Percentiles rank a stretch among this genome's conserved stretches.
These are phyloP conservation scores for Talaromyces stipitatus DNA, from an alignment of 495 filamentous ascomycete species.

Conservation along the genomic window DNA sequence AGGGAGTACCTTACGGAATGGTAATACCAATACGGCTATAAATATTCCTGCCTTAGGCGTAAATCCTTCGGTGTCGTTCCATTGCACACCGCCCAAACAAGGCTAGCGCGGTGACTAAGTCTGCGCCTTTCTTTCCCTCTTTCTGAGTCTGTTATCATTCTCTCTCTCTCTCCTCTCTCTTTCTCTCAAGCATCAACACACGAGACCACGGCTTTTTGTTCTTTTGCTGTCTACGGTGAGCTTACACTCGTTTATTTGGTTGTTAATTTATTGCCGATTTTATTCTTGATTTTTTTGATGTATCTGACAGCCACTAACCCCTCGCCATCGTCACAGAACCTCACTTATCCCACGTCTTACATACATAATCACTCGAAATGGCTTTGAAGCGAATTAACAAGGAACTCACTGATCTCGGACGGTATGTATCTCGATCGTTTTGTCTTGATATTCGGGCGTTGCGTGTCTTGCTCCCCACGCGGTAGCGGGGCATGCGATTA, in stretches of 20 bases:
- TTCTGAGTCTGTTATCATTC: constrained; percentile 3
- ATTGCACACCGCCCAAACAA: background rate
- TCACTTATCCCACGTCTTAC: constrained; percentile 7
- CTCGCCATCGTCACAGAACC: constrained; percentile 9
- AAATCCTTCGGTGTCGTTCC: background rate
- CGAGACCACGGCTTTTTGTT: background rate
- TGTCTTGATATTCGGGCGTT: background rate
- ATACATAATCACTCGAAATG: constrained; percentile 53
- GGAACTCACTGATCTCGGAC: constrained; percentile 97
- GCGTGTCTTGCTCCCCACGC: constrained; percentile 12
- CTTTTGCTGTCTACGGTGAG: background rate
- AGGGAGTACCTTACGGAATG: background rate
- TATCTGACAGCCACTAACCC: background rate
- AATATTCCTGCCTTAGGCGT: too few species aligned
- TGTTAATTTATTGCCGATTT: background rate
- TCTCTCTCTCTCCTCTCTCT: constrained; percentile 8
- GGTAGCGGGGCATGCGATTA: constrained; percentile 16
- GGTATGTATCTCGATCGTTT: constrained; percentile 51
- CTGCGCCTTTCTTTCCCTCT: constrained; percentile 1
- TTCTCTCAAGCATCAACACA: constrained; percentile 11
- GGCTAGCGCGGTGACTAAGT: constrained; percentile 5
- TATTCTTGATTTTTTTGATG: background rate
- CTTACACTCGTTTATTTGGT: background rate
- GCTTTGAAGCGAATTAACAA: constrained; percentile 99
- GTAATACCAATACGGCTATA: background rate